These are phyloP conservation scores for Ceratopteris richardii DNA, from an alignment of 75 land plant genomes.

Conservation along the genomic window DNA sequence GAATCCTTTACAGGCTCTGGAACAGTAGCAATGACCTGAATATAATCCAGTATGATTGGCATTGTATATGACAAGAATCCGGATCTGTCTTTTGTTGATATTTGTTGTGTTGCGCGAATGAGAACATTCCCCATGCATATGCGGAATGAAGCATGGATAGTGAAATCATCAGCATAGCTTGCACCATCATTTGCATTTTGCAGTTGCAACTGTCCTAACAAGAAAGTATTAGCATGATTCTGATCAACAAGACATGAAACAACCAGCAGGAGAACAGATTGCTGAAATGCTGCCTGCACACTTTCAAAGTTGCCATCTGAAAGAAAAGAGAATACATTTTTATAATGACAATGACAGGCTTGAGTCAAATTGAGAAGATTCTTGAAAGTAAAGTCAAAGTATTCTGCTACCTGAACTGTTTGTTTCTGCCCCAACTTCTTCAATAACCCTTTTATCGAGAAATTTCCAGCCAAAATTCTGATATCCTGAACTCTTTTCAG, in stretches of 20 bases:
- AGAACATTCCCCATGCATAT: conserved; percentile 91
- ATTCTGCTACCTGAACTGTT: neutral
- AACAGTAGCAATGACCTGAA: conserved; percentile 39
- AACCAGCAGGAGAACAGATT: conserved; percentile 26
- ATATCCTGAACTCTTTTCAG: neutral
- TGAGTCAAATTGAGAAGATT: too few relatives aligned
- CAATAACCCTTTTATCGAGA: neutral
- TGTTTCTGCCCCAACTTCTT: neutral
- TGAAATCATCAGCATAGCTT: conserved; percentile 5
- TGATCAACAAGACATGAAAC: conserved; percentile 19
- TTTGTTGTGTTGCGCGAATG: conserved; percentile 70
- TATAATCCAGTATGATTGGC: conserved; percentile 35
- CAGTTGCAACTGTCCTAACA: neutral
- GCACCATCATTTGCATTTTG: neutral
- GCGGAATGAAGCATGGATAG: conserved; percentile 35
- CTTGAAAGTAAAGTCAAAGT: too few relatives aligned
- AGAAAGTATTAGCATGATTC: conserved; percentile 10
- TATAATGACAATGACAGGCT: too few relatives aligned
- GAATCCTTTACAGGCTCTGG: too few relatives aligned
- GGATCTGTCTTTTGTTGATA: conserved; percentile 32
- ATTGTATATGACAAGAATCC: conserved; percentile 24
- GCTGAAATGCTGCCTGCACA: neutral
- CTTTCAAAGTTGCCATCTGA: too few relatives aligned
- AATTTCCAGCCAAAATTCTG: conserved; percentile 1
- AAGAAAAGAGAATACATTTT: too few relatives aligned